These are phyloP conservation scores for Saccharomyces pastorianus DNA, from an alignment of 1,139 yeast species.

Conservation along the genomic window DNA sequence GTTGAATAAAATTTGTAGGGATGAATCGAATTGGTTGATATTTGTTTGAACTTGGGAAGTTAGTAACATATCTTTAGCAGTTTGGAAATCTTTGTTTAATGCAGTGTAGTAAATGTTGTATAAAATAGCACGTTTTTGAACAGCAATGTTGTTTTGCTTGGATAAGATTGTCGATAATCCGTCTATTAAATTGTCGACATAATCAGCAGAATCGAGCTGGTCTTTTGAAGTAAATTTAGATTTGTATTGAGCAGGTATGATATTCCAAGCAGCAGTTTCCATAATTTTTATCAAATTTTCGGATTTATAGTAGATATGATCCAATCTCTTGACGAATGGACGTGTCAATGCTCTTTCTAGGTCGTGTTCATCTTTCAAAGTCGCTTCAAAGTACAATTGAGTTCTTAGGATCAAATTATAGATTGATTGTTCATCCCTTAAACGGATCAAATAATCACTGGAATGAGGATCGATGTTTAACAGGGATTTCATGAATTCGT, in stretches of 20 bases:
- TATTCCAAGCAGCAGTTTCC: conserved; percentile 67
- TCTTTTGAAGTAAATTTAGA: conserved; percentile 26
- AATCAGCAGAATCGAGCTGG: conserved; percentile 29
- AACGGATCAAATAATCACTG: conserved; percentile 82
- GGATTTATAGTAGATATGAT: conserved; percentile 91
- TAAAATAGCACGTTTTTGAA: conserved; percentile 77
- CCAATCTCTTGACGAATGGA: conserved; percentile 75
- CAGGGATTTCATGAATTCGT: conserved; percentile 82
- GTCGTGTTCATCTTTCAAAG: conserved; percentile 40
- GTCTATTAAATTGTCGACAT: conserved; percentile 53
- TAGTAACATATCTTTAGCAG: conserved; percentile 83
- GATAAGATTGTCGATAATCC: conserved; percentile 57
- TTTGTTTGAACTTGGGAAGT: conserved; percentile 76
- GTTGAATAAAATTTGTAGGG: conserved; percentile 85
- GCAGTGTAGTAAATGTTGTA: conserved; percentile 87
- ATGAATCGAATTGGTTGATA: conserved; percentile 76
- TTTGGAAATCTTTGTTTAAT: conserved; percentile 69
- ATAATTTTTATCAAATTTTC: conserved; percentile 58
- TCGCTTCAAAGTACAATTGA: conserved; percentile 73
- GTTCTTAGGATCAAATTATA: conserved; percentile 75
- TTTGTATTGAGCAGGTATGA: conserved; percentile 32
- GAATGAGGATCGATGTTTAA: conserved; percentile 92
- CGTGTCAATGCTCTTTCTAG: conserved; percentile 63
- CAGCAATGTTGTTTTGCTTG: conserved; percentile 56
- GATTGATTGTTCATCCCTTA: conserved; percentile 75